Base-by-base conservation (phyloP, 805 yeast species). In the Yarrowia sp. region DNA sequence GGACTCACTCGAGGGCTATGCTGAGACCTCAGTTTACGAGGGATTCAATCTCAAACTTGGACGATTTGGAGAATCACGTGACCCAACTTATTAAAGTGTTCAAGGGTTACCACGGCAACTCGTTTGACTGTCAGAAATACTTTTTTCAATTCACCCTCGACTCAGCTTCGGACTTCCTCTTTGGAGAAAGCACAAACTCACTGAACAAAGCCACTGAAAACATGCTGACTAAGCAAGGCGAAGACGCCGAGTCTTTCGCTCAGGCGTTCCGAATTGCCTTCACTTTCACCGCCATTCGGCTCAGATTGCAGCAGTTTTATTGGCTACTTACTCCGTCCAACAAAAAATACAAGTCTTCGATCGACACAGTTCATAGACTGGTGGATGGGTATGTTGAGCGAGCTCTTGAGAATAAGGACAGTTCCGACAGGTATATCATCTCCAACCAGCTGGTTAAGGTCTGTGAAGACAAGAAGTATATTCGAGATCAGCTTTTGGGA, bases 401-500 rank as follows among this genome's bases (percentile, higher is more conserved):
- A 43, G 72, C 73, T 0, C 26, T 58, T 5, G 16, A 42, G 41
- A 55, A 36, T 72, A 78, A 71, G 80, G 78, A 46, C 72, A 75
- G 63, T 70, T 72, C 43, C 19, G 74, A 73, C 58, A 78, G 81
- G 12, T 82, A 82, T 70, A 76, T 80, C 11, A 82, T 83, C 73
- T 78, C 82, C 72, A 77, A 80, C 68, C 85, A 82, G 73, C 79
- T 83, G 71, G 83, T 79, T 49, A 79, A 80, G 71, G 81, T 79
- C 66, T 81, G 83, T 19, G 76, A 83, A 65, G 81, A 83, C 72
- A 83, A 83, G 2, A 73, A 70, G 42, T 78, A 80, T 26, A 77
- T 83, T 69, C 77, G 85, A 53, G 84, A 83, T 72, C 85, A 83
- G 74, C 73, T 79, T 69, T 77, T 83, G 73, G 83, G 81, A 72